Base-by-base conservation (phyloP, 2,329 filamentous ascomycete species). In the Hypoxylon rubiginosum region DNA sequence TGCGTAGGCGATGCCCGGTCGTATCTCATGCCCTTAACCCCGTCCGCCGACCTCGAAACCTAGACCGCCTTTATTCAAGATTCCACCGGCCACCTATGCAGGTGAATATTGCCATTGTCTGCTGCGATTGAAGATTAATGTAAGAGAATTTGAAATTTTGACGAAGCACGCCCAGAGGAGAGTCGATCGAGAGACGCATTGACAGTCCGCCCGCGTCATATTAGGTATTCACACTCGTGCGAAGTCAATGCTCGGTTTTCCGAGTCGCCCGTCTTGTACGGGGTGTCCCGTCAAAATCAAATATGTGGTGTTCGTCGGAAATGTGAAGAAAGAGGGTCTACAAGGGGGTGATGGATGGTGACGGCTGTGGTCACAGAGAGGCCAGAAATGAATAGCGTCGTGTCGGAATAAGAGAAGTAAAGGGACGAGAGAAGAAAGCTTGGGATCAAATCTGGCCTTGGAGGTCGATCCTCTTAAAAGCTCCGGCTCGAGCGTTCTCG, bases 391-490 rank as follows among this genome's bases (percentile, higher is more conserved):
- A 54, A 43, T 17, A 43, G 36, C 36, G 59, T 61, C 45, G 60
- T 50, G 60, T 68, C 64, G 58, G 48, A 58, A 21, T 49, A 39
- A 62, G 49, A 67, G 58, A 69, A 58, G 59, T 49, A 62, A 67
- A 55, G 49, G 64, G 56, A 50, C 67, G 63, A 69, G 66, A 69
- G 58, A 69, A 70, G 17, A 66, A 55, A 62, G 68, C 41, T 45
- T 68, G 58, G 53, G 58, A 72, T 91, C 83, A 96, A 77, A 97
- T 97, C 82, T 98, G 95, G 76, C 95, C 94, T 83, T 98, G 97
- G 84, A 98, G 97, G 82, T 98, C 94, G 84, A 98, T 91, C 77
- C 90, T 91, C 76, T 89, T 87, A 81, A 97, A 97, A 52, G 95
- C 95, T 68, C 86, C 85, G 41, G 84, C 80, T 78, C 90, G 91